Base-by-base conservation (phyloP, 768 basidiomycete species). In the Suillus occidentalis region DNA sequence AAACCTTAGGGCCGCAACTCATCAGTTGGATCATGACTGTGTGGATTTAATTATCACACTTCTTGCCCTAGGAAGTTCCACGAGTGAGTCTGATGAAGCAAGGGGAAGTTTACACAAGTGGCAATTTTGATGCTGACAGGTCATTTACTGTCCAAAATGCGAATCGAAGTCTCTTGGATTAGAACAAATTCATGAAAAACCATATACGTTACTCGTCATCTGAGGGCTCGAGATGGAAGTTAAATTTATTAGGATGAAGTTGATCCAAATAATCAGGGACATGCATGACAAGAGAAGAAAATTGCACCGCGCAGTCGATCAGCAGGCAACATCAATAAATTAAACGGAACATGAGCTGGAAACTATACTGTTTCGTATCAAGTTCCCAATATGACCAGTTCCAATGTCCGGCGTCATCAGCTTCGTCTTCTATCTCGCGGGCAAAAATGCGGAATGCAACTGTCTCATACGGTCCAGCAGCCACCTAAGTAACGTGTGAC, bases 341-440 rank as follows among this genome's bases (percentile, higher is more conserved):
- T 67, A 89, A 79, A 70, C 89, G 86, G 81, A 95, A 98, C 89
- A 97, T 92, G 82, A 98, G 97, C 78, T 97, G 96, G 83, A 97
- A 96, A 75, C 90, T 94, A 77, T 95, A 97, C 78, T 97, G 95
- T 79, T 98, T 98, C 60, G 95, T 97, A 75, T 99, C 97, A n/a
- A 92, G 88, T 75, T 99, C 97, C 97, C 97, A 99, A 73, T 98
- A 93, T 47, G 96, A 96, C 97, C 97, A 99, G 71, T 93, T 94
- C 91, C 92, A 95, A 69, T 89, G 92, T 18, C 90, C 89, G 36
- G 90, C 91, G 70, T 96, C 94, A 66, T 94, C 90, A 55, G 92
- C 86, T 72, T 95, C 94, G 71, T 97, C 94, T 77, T 99, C 96
- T 66, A 99, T 96, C 78, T 99, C 96, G 60, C 94, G 88, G 31